phyloP scores from a whole-genome alignment of 305 asterid genomes.

The Coffea humblotiana region DNA sequence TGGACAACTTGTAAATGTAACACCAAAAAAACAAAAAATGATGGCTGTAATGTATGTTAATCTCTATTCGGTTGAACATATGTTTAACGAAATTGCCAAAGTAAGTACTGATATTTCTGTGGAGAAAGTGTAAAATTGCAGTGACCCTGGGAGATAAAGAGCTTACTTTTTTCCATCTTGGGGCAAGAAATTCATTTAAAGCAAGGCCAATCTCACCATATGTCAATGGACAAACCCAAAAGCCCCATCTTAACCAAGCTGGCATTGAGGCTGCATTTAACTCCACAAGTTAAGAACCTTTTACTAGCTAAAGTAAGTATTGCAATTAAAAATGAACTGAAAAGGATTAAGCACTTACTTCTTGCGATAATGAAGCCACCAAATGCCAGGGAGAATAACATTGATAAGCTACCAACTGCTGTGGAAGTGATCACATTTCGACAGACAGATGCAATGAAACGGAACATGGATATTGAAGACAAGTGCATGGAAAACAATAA shows the following conservation, averaged over 20 bases:
- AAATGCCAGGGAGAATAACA: conserved; percentile 49
- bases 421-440: conserved; percentile 53
- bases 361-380: conserved; percentile 71
- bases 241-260: conserved; percentile 77
- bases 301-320: neutral
- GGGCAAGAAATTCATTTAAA: conserved; percentile 50
- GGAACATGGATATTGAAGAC: conserved; percentile 61
- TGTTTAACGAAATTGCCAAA: neutral
- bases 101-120: neutral
- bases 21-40: too few species aligned
- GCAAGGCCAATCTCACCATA: conserved; percentile 79
- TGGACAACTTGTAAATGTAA: neutral
- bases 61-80: too few species aligned
- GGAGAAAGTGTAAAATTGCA: neutral
- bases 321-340: conserved; percentile 1
- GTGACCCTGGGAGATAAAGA: neutral
- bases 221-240: conserved; percentile 76
- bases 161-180: conserved; percentile 33
- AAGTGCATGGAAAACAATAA: conserved; percentile 53
- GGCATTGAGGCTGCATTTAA: conserved; percentile 80
- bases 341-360: conserved; percentile 37
- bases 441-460: conserved; percentile 60
- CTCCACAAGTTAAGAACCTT: conserved; percentile 13
- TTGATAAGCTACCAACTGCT: conserved; percentile 49
- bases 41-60: neutral